A percentile compares a stretch with the other conserved stretches of the same genome.
phyloP scores from a whole-genome alignment of 768 basidiomycete species.

The Tulasnella sp. region DNA sequence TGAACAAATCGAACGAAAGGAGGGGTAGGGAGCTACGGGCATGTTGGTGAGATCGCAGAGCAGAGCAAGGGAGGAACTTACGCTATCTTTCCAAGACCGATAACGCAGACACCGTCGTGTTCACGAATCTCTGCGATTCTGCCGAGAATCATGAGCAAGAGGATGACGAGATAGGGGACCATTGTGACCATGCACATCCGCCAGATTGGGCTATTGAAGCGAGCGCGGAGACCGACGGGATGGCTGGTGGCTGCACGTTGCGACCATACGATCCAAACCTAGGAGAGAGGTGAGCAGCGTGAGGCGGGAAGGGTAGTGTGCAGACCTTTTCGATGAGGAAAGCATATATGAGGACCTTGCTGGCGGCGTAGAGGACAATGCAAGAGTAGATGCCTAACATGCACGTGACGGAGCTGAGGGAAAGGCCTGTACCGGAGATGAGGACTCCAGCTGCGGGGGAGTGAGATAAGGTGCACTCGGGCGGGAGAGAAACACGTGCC shows the following conservation, averaged over 20 bases:
- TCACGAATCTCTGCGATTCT: not conserved
- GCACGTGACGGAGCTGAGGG: constrained; percentile 29
- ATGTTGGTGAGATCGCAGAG: not conserved
- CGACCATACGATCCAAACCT: constrained; percentile 21
- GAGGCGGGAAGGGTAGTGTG: not conserved
- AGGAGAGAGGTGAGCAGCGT: not conserved
- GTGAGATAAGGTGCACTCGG: not conserved
- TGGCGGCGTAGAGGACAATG: constrained; percentile 28
- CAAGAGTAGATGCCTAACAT: constrained; percentile 34
- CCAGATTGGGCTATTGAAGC: constrained; percentile 34
- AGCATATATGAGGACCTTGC: constrained; percentile 37
- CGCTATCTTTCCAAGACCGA: constrained; percentile 35
- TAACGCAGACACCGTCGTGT: constrained; percentile 34
- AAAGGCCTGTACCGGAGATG: constrained; percentile 36
- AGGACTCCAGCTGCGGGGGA: constrained; percentile 31
- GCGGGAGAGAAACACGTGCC: constrained; percentile 25
- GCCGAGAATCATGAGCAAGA: constrained; percentile 31
- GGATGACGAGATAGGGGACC: constrained; percentile 30
- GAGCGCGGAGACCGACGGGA: constrained; percentile 16
- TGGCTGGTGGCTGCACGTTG: not conserved
- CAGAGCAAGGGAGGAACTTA: constrained; percentile 9
- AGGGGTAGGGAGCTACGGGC: constrained; percentile 30
- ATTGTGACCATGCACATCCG: constrained; percentile 31
- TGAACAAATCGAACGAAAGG: constrained; percentile 38
- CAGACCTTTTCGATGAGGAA: constrained; percentile 30